phyloP scores from a whole-genome alignment of 1,284 basidiomycete genomes.

The Termitomyces sp. region DNA sequence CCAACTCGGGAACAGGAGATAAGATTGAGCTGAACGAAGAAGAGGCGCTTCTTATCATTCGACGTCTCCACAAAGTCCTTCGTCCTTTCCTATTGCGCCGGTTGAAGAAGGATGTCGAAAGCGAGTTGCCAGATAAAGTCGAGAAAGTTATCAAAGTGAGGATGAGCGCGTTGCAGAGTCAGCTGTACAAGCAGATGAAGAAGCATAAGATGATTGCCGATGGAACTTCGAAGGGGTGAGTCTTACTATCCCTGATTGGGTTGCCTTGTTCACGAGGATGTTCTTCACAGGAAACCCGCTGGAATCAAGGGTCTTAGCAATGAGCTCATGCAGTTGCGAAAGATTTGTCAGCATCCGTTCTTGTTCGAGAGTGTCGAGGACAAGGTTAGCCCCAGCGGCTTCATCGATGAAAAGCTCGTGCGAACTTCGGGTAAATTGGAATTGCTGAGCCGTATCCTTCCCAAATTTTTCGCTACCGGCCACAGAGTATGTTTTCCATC shows the following conservation, averaged over 20 bases:
- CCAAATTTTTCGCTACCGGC: constrained; percentile 89
- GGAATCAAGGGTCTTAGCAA: constrained; percentile 90
- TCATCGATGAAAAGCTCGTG: constrained; percentile 83
- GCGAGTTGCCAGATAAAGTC: constrained; percentile 96
- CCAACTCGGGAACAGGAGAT: constrained; percentile 93
- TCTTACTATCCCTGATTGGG: constrained; percentile 13
- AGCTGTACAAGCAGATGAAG: constrained; percentile 98
- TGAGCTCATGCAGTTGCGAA: constrained; percentile 98
- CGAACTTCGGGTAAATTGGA: constrained; percentile 94
- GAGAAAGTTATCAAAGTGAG: constrained; percentile 99
- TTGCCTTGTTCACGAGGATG: neutral
- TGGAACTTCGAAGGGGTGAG: constrained; percentile 72
- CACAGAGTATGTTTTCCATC: constrained; percentile 66
- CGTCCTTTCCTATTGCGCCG: constrained; percentile 95
- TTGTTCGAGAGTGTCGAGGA: constrained; percentile 95
- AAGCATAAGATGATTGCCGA: constrained; percentile 96
- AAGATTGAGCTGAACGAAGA: constrained; percentile 99
- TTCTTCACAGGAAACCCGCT: constrained; percentile 51
- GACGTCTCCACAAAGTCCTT: constrained; percentile 97
- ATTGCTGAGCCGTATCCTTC: constrained; percentile 87
- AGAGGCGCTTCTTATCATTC: constrained; percentile 96
- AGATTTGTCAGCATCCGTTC: constrained; percentile 98
- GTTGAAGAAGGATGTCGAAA: constrained; percentile 98
- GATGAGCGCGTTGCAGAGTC: constrained; percentile 93
- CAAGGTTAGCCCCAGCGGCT: constrained; percentile 78